Evolutionary conservation across 208 protist species (phyloP).

Genomic region (Balamuthia mandrillaris): DNA sequence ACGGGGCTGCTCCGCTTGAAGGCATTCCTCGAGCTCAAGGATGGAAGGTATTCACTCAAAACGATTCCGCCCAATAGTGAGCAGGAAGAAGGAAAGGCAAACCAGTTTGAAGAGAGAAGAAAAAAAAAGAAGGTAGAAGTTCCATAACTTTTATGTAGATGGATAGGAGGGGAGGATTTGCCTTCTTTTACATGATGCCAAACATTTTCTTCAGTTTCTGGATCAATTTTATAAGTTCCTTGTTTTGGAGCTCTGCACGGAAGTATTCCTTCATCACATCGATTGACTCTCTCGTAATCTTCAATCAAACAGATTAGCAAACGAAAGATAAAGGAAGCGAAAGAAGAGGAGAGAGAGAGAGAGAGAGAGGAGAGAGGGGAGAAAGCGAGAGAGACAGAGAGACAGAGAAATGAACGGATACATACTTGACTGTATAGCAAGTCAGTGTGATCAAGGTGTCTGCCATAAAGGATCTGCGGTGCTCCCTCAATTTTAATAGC

Average conservation of each 20-base stretch:
- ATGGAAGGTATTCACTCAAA: too few relatives aligned
- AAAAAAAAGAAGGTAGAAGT: too few relatives aligned
- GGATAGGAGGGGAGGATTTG: too few relatives aligned
- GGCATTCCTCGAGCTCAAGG: too few relatives aligned
- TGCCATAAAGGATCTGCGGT: constrained; percentile 7
- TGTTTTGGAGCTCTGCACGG: constrained; percentile 35
- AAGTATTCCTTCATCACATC: constrained; percentile 42
- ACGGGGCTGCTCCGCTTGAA: too few relatives aligned
- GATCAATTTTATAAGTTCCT: constrained; percentile 29
- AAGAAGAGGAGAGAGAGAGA: background rate
- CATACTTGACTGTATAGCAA: constrained; percentile 33
- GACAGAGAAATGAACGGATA: background rate
- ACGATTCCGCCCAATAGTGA: too few relatives aligned
- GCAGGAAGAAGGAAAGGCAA: too few relatives aligned
- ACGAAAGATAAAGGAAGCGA: background rate
- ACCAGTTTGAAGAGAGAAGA: too few relatives aligned
- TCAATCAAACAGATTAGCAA: background rate
- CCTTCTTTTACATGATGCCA: constrained; percentile 35
- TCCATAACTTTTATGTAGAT: too few relatives aligned
- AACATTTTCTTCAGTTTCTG: constrained; percentile 40
- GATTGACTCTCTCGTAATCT: constrained; percentile 38
- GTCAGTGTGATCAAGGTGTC: constrained; percentile 29
- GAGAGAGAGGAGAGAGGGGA: background rate
- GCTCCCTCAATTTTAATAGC: constrained; percentile 38
- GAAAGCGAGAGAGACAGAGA: too few relatives aligned